Base-by-base conservation (phyloP, 2,329 filamentous ascomycete species). In the Paracorniculantispora psalliotae region DNA sequence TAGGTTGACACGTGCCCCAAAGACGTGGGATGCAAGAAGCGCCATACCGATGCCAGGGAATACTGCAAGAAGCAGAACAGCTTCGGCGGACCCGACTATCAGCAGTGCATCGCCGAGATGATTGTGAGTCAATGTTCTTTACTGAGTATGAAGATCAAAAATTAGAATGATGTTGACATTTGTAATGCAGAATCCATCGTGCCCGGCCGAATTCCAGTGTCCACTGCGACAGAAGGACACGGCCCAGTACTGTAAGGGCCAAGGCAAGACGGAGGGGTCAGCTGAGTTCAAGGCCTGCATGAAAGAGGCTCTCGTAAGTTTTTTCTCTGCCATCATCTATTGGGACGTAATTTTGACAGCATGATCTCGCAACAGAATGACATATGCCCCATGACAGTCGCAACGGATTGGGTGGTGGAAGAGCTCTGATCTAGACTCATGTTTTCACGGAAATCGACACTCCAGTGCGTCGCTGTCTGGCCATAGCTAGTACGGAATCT, bases 11-110 rank as follows among this genome's bases (percentile, higher is more conserved):
- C 26, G 39, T 56, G 53, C 39, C 35, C 53, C 9, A 56, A 56
- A 43, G 53, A 56, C 17, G 43, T 56, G 26, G 53, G 53, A n/a
- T 56, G 53, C 43, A 56, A 47, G 43, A 46, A 47, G 41, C 53
- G 53, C 26, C 43, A 56, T 17, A 35, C 37, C 39, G 53, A 56
- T 33, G 53, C 53, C 21, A 56, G 53, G 43, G 53, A 56, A 48
- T 56, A 44, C 39, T 56, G 53, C 43, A 47, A 56, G 19, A 56
- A 56, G 39, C 21, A 56, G 30, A 43, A 33, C 37, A 21, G 3
- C 12, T 47, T 56, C 21, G 53, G 53, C 3, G 39, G 35, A 8
- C 53, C 53, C n/a, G 37, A 56, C 25, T 47, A 26, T 47, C 43
- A 56, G 25, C 12, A 56, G 39, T 56, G 53, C 26, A 25, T 56